Conservation (phyloP, 805 yeast species). For the Spathaspora passalidarum region DNA sequence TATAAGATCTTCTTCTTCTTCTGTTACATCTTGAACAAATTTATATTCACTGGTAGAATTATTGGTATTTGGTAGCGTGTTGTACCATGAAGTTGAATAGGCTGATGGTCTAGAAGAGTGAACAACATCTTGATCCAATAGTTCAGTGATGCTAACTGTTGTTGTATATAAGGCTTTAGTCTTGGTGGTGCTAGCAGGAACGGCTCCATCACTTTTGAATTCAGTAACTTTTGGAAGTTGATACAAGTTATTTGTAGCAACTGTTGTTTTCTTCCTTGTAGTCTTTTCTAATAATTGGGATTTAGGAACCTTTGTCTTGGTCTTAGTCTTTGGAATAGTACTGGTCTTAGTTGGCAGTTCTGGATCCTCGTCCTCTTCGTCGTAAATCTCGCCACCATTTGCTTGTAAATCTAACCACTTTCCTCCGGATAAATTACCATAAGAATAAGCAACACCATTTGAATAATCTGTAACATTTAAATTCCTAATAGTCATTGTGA, state of each 20-base stretch:
- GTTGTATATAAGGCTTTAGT: neutral
- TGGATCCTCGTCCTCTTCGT: neutral
- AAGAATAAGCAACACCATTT: slow-evolving; percentile 24
- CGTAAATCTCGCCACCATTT: slow-evolving; percentile 10
- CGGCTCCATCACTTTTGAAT: neutral
- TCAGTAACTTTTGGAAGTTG: neutral
- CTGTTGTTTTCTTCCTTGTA: neutral
- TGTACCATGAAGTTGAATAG: neutral
- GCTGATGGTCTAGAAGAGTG: no score
- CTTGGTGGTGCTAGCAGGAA: neutral
- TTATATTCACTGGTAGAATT: neutral
- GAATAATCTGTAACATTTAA: slow-evolving; percentile 25
- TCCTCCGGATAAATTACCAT: slow-evolving; percentile 21
- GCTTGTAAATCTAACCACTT: slow-evolving; percentile 14
- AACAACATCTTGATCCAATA: neutral
- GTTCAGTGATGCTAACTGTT: neutral
- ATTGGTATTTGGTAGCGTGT: neutral
- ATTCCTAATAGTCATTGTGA: slow-evolving; percentile 25
- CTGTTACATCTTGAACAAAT: neutral
- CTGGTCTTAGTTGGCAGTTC: neutral
- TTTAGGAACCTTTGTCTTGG: neutral
- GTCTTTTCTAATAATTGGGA: neutral
- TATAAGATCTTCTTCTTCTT: neutral
- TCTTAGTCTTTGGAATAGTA: neutral
- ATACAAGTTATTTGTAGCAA: neutral